Conservation (phyloP, 2,329 filamentous ascomycete species). For the Beauveria australis region DNA sequence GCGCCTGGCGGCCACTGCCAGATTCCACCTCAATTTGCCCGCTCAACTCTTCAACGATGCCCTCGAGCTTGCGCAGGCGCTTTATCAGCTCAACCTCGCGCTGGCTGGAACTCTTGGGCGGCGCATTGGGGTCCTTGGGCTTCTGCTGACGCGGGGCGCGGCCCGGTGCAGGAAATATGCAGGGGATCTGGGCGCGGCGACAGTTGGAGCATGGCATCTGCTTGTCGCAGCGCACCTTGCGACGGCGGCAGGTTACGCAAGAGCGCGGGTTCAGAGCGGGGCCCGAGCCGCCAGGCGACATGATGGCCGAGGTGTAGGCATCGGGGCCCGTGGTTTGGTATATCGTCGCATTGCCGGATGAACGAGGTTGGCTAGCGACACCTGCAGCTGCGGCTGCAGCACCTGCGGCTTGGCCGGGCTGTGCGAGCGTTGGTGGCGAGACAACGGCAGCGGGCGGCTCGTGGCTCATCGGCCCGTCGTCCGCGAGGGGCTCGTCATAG, state of each 20-base stretch:
- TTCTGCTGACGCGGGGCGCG: slow-evolving; percentile 61
- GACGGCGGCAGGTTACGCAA: slow-evolving; percentile 41
- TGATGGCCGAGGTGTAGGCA: slow-evolving; percentile 28
- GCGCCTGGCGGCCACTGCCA: slow-evolving; percentile 19
- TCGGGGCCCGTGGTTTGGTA: slow-evolving; percentile 33
- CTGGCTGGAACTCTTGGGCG: slow-evolving; percentile 50
- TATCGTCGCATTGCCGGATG: slow-evolving; percentile 28
- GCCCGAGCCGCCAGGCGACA: slow-evolving; percentile 24
- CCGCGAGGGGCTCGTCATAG: slow-evolving; percentile 1
- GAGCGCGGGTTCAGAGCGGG: slow-evolving; percentile 38
- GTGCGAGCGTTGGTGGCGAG: slow-evolving; percentile 1
- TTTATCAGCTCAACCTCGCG: slow-evolving; percentile 63
- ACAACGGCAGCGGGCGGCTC: neutral
- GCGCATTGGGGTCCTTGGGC: slow-evolving; percentile 56
- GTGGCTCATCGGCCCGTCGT: neutral
- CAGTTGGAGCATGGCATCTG: slow-evolving; percentile 70
- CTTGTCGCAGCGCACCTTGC: slow-evolving; percentile 74
- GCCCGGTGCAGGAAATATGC: slow-evolving; percentile 66
- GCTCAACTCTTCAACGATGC: slow-evolving; percentile 63
- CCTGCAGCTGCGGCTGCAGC: neutral
- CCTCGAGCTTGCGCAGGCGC: slow-evolving; percentile 62
- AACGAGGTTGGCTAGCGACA: slow-evolving; percentile 15
- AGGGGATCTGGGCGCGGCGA: slow-evolving; percentile 60
- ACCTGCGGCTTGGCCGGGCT: neutral
- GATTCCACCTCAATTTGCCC: slow-evolving; percentile 53